Base-by-base conservation (phyloP, 768 basidiomycete species). In the Lactarius tabidus region DNA sequence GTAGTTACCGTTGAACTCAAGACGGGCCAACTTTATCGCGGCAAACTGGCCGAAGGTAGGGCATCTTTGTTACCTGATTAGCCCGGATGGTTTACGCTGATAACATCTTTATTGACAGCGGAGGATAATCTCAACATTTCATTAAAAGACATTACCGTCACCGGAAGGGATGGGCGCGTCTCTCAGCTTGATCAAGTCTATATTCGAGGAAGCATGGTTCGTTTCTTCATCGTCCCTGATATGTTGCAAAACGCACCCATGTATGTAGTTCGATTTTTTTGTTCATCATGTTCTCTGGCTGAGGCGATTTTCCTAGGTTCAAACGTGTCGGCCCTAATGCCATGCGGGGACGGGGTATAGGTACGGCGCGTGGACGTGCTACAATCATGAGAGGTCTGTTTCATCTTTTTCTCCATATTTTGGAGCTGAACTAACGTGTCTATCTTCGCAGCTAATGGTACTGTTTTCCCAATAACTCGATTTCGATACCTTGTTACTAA, bases 161-260 rank as follows among this genome's bases (percentile, higher is more conserved):
- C 97, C 17, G 93, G 91, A 60, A 87, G 97, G 60, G 97, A 99
- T 82, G 97, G 97, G 29, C 93, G 97, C 72, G 94, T 99, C 33
- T 97, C 97, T 15, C 97, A 99, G 75, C 83, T 99, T 58, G 97
- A 98, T 79, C 96, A 98, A 77, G 96, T 98, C 36, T 99, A 99
- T 78, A 99, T 99, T 71, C 84, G 97, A 71, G 97, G 97, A 64
- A 95, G 94, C 75, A 97, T 98, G 92, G 82, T 98, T 70, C 84
- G 97, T 69, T 98, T 97, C 82, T 96, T 98, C 79, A 98, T 98
- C 76, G 97, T 99, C 26, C 97, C 97, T 62, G 97, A 98, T 77
- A 98, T 99, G 92, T 81, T 99, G 70, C 92, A 98, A 75, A 98
- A 98, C 75, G 97, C 97, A 17, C 97, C 97, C 23, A 99, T 99